A percentile compares a stretch with the other conserved stretches of the same genome.
Conservation (phyloP, 1,284 basidiomycete genomes). For the Phellopilus nigrolimitatus region DNA sequence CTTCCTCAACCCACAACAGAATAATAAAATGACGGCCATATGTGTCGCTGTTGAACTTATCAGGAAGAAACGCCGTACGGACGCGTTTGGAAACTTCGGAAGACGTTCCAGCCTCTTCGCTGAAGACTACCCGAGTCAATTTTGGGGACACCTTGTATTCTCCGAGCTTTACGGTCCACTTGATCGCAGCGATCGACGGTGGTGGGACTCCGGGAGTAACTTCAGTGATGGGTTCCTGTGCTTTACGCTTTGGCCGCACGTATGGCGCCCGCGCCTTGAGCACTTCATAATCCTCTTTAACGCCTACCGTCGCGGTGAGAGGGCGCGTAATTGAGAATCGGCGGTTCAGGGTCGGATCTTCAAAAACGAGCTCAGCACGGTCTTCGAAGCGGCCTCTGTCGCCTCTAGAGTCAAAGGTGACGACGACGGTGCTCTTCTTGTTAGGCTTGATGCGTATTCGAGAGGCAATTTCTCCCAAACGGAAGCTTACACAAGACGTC, state of each 20-base stretch:
- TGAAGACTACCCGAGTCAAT: neutral
- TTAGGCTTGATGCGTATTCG: neutral
- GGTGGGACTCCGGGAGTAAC: constrained; percentile 34
- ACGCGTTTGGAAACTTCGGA: constrained; percentile 26
- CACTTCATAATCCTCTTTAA: constrained; percentile 35
- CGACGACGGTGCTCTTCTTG: constrained; percentile 15
- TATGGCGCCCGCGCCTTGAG: constrained; percentile 38
- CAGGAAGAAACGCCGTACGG: constrained; percentile 32
- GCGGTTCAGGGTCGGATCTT: constrained; percentile 24
- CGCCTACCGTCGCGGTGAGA: constrained; percentile 38
- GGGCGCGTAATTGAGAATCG: constrained; percentile 39
- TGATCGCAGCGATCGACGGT: constrained; percentile 23
- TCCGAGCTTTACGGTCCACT: neutral
- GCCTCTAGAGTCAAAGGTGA: constrained; percentile 30
- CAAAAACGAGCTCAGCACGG: constrained; percentile 35
- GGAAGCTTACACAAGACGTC: constrained; percentile 20
- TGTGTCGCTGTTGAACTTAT: constrained; percentile 30
- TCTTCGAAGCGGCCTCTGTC: constrained; percentile 34
- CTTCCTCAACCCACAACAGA: constrained; percentile 44
- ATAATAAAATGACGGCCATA: constrained; percentile 39
- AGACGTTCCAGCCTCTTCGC: constrained; percentile 3
- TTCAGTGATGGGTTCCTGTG: constrained; percentile 24
- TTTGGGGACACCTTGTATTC: neutral
- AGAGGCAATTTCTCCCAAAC: constrained; percentile 22
- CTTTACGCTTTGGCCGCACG: constrained; percentile 25